phyloP scores from a whole-genome alignment of 2,329 filamentous ascomycete species.

The Colletotrichum theobromicola region DNA sequence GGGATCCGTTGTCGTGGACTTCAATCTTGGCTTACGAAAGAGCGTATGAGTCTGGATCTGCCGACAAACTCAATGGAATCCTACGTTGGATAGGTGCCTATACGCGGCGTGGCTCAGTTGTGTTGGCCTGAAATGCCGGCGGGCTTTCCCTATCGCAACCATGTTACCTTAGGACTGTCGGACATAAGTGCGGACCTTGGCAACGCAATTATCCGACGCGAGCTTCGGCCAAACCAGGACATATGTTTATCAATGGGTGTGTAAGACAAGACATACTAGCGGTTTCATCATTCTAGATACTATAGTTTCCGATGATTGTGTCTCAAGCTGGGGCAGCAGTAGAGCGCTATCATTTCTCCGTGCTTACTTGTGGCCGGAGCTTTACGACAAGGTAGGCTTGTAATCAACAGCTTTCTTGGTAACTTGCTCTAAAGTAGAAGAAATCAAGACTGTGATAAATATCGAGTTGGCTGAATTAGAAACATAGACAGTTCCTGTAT shows the following conservation, averaged over 20 bases:
- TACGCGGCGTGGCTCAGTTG: not conserved
- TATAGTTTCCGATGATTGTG: not conserved
- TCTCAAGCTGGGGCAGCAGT: not conserved
- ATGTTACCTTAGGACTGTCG: not conserved
- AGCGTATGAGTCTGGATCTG: not conserved
- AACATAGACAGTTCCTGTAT: fast-evolving
- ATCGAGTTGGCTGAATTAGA: not conserved
- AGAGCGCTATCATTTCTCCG: not conserved
- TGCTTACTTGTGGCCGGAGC: not conserved
- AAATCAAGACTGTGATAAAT: not conserved
- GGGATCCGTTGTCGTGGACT: not conserved
- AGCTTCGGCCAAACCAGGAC: too few relatives aligned
- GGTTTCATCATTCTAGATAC: not conserved
- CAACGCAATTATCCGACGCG: not conserved
- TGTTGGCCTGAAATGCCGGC: not conserved
- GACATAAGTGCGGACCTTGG: not conserved
- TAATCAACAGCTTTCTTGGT: not conserved
- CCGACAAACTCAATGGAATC: not conserved
- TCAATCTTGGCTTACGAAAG: not conserved
- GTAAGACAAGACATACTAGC: fast-evolving
- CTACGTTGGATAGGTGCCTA: not conserved
- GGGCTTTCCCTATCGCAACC: not conserved
- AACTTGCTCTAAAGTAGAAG: not conserved
- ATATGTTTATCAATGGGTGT: too few relatives aligned
- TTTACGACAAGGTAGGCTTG: not conserved